phyloP scores from a whole-genome alignment of 331 rosid genomes.

The Quercus tomentella region DNA sequence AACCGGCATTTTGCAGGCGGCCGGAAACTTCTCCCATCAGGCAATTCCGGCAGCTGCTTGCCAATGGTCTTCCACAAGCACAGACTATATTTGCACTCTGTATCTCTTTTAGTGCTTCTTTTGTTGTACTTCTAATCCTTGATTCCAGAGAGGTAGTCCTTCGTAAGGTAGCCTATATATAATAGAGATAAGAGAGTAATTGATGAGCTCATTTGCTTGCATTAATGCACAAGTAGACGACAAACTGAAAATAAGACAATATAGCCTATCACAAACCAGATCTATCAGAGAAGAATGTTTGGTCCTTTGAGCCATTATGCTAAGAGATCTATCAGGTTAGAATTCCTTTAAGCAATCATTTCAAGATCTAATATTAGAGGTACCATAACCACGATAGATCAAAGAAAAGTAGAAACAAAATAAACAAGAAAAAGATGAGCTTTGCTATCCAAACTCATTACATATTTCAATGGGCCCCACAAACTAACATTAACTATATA shows the following conservation, averaged over 20 bases:
- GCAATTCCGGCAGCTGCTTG: conserved; percentile 48
- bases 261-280: too few relatives aligned
- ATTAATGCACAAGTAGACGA: neutral
- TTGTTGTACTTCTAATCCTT: conserved; percentile 50
- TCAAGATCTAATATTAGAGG: too few relatives aligned
- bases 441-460: too few relatives aligned
- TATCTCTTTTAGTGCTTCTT: conserved; percentile 47
- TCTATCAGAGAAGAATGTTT: too few relatives aligned
- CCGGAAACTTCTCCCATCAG: conserved; percentile 59
- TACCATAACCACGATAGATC: too few relatives aligned
- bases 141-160: conserved; percentile 57
- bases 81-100: conserved; percentile 29
- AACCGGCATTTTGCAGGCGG: conserved; percentile 52
- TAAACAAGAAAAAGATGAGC: too few relatives aligned
- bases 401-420: neutral
- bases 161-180: conserved; percentile 40
- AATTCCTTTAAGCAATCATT: too few relatives aligned
- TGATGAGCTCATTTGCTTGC: neutral
- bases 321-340: too few relatives aligned
- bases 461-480: too few relatives aligned
- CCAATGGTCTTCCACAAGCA: conserved; percentile 40
- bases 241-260: too few relatives aligned
- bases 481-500: too few relatives aligned
- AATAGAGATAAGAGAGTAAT: neutral
- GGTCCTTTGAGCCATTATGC: too few relatives aligned